Conservation (phyloP, 1,284 basidiomycete species). For the Trichosporon coremiiforme region DNA sequence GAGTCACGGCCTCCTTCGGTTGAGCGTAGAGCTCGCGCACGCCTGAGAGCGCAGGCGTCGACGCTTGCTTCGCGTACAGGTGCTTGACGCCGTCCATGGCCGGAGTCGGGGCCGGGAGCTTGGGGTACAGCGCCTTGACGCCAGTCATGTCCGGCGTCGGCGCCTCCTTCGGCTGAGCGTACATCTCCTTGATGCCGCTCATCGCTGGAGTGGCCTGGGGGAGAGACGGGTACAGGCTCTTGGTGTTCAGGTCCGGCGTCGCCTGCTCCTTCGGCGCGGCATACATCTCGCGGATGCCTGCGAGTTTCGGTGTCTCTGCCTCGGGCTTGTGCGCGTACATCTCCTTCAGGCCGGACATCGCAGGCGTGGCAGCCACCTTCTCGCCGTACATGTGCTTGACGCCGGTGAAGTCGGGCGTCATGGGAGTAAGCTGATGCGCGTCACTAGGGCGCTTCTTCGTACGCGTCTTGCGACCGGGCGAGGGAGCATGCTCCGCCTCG, state of each 20-base stretch:
- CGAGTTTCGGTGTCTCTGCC: too few species aligned
- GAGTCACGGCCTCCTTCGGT: not conserved
- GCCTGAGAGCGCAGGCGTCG: constrained; percentile 36
- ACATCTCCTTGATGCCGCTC: constrained; percentile 22
- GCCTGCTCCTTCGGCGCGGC: not conserved
- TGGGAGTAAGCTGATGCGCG: not conserved
- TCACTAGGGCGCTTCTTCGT: not conserved
- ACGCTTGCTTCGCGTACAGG: not conserved
- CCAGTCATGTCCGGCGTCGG: constrained; percentile 38
- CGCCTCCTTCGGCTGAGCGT: constrained; percentile 5
- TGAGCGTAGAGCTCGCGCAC: constrained; percentile 33
- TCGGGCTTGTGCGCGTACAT: too few species aligned
- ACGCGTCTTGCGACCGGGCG: not conserved
- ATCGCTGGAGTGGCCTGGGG: constrained; percentile 7
- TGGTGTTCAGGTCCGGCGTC: not conserved
- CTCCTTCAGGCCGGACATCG: not conserved
- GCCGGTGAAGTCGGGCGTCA: constrained; percentile 21
- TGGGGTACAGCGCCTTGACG: constrained; percentile 36
- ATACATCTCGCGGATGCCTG: constrained; percentile 20
- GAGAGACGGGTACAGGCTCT: not conserved
- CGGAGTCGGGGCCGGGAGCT: not conserved
- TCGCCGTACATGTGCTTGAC: constrained; percentile 4
- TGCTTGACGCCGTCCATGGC: not conserved
- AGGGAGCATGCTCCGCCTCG: not conserved
- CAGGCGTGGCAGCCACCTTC: not conserved